A percentile compares a stretch with the other conserved stretches of the same genome.
phyloP scores from a whole-genome alignment of 2,329 filamentous ascomycete genomes.

The Hawksworthiomyces lignivorus region DNA sequence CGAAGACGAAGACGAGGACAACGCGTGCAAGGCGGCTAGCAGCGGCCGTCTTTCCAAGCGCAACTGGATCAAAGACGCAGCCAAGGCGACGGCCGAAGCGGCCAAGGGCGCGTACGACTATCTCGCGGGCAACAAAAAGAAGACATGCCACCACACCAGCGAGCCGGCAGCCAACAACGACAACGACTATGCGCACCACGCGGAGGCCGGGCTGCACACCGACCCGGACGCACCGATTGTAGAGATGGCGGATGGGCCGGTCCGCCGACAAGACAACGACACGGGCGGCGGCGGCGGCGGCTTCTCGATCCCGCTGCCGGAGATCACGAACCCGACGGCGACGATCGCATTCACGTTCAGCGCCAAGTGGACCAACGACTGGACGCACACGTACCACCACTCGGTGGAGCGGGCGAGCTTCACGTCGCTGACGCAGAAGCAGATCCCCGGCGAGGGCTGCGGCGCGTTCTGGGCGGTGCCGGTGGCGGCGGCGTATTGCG shows the following conservation, averaged over 20 bases:
- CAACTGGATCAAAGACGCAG: too few species aligned
- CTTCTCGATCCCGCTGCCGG: neutral
- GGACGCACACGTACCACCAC: slow-evolving; percentile 10
- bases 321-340: slow-evolving; percentile 1
- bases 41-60: too few species aligned
- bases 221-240: too few species aligned
- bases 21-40: too few species aligned
- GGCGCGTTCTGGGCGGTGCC: slow-evolving; percentile 16
- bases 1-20: too few species aligned
- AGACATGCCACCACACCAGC: too few species aligned
- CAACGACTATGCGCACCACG: too few species aligned
- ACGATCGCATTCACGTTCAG: slow-evolving; percentile 4
- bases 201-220: too few species aligned
- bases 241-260: neutral
- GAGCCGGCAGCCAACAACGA: too few species aligned
- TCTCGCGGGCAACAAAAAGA: too few species aligned
- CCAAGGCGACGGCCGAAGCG: too few species aligned
- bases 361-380: slow-evolving; percentile 10
- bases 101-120: too few species aligned
- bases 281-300: neutral
- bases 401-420: slow-evolving; percentile 8
- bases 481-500: slow-evolving; percentile 9
- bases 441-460: slow-evolving; percentile 15
- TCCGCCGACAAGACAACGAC: neutral
- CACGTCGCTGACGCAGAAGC: slow-evolving; percentile 9